These are phyloP conservation scores for Didymella keratinophila DNA, from an alignment of 2,329 filamentous ascomycete species.

Conservation along the genomic window DNA sequence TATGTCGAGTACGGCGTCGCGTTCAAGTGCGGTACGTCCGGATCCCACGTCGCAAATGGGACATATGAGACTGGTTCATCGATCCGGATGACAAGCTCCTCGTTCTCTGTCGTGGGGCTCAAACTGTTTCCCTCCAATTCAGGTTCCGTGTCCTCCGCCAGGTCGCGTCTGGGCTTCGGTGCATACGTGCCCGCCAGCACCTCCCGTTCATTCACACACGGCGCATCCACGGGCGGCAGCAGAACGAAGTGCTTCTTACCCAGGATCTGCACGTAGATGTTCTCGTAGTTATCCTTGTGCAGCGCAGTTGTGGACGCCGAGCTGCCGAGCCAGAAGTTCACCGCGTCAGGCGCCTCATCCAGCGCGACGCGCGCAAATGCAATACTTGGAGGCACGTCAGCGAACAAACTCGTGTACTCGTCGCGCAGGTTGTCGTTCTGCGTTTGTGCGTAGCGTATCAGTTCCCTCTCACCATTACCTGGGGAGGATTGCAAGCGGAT, in stretches of 20 bases:
- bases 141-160: too few relatives aligned
- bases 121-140: too few relatives aligned
- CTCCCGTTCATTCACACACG: conserved; percentile 71
- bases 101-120: not conserved
- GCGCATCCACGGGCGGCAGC: conserved; percentile 73
- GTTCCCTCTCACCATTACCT: not conserved
- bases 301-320: conserved; percentile 72
- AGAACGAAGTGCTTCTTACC: conserved; percentile 79
- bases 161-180: conserved; percentile 5
- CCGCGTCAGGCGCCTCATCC: conserved; percentile 70
- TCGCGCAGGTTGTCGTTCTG: conserved; percentile 83
- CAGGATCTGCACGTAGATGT: conserved; percentile 79
- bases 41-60: conserved; percentile 79
- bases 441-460: conserved; percentile 71
- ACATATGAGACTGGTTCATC: conserved; percentile 57
- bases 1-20: conserved; percentile 67
- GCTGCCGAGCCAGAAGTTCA: conserved; percentile 84
- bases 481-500: conserved; percentile 67
- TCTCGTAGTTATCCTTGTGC: conserved; percentile 87
- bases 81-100: conserved; percentile 39
- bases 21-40: conserved; percentile 60
- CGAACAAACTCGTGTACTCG: conserved; percentile 72
- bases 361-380: conserved; percentile 78
- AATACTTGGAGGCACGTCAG: conserved; percentile 69
- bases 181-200: conserved; percentile 68